These are phyloP conservation scores for Pseudonectria foliicola DNA, from an alignment of 2,329 filamentous ascomycete species.

Conservation along the genomic window DNA sequence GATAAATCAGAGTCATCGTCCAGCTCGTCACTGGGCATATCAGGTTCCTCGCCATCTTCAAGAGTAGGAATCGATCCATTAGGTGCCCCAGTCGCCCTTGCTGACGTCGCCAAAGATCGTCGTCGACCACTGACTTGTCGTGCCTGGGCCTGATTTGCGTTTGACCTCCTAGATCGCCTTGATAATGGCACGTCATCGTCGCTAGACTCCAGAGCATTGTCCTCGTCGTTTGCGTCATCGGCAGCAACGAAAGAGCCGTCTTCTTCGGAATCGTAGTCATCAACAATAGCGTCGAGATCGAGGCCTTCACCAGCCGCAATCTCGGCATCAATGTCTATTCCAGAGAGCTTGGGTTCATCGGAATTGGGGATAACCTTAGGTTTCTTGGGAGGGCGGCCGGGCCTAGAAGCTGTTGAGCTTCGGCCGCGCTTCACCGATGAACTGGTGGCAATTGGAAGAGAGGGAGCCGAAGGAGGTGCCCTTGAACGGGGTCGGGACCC, in stretches of 20 bases:
- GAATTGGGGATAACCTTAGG: conserved; percentile 23
- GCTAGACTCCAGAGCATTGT: conserved; percentile 15
- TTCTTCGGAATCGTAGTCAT: conserved; percentile 6
- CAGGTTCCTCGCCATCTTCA: no score
- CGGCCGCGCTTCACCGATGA: conserved; percentile 19
- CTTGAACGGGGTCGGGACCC: conserved; percentile 10
- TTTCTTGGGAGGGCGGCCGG: conserved; percentile 24
- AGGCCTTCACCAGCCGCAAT: conserved; percentile 19
- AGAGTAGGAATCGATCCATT: no score
- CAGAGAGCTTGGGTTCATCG: conserved; percentile 15
- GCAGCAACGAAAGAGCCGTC: conserved; percentile 11
- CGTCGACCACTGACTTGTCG: not conserved
- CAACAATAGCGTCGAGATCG: conserved; percentile 7
- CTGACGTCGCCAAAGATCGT: no score
- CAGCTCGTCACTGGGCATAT: not conserved
- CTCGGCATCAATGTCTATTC: conserved; percentile 27
- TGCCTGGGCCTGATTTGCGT: conserved; percentile 7
- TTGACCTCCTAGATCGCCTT: conserved; percentile 4
- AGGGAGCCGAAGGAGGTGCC: not conserved
- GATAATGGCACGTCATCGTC: conserved; percentile 24
- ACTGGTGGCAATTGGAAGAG: conserved; percentile 1
- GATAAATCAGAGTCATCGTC: conserved; percentile 3
- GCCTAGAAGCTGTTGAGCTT: conserved; percentile 12
- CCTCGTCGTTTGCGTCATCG: conserved; percentile 10
- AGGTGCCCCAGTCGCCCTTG: no score